Conservation (phyloP, 148 eudicot genomes). For the Chenopodium suecicum region DNA sequence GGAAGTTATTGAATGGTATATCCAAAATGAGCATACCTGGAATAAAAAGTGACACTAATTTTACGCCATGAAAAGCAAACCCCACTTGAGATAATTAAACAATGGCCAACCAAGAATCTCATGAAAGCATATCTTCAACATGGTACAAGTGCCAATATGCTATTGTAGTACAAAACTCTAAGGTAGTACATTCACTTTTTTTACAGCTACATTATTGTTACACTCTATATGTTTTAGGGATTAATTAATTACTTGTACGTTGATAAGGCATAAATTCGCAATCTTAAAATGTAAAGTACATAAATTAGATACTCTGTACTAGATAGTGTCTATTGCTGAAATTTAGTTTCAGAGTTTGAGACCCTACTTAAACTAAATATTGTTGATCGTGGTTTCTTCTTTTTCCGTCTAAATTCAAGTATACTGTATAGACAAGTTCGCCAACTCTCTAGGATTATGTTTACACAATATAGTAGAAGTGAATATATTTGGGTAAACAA, state of each 20-base stretch:
- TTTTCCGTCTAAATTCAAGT: no score
- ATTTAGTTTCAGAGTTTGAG: no score
- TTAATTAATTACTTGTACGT: no score
- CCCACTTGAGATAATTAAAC: neutral
- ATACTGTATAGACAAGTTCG: no score
- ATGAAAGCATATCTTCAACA: constrained; percentile 6
- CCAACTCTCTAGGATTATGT: neutral
- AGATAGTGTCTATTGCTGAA: neutral
- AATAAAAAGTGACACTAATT: neutral
- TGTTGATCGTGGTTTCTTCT: no score
- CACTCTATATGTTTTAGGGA: no score
- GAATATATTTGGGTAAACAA: no score
- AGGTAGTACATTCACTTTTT: neutral
- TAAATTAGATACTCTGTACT: no score
- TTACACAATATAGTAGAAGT: neutral
- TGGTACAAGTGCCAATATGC: neutral
- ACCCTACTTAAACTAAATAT: neutral
- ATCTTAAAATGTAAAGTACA: no score
- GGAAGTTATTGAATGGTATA: neutral
- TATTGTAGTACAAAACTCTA: neutral
- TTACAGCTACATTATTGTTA: neutral
- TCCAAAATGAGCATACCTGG: neutral
- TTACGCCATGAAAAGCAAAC: neutral
- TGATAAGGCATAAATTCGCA: no score
- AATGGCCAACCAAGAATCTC: neutral